These are phyloP conservation scores for Paracamarosporium sp. DNA, from an alignment of 2,329 filamentous ascomycete genomes.

Conservation along the genomic window DNA sequence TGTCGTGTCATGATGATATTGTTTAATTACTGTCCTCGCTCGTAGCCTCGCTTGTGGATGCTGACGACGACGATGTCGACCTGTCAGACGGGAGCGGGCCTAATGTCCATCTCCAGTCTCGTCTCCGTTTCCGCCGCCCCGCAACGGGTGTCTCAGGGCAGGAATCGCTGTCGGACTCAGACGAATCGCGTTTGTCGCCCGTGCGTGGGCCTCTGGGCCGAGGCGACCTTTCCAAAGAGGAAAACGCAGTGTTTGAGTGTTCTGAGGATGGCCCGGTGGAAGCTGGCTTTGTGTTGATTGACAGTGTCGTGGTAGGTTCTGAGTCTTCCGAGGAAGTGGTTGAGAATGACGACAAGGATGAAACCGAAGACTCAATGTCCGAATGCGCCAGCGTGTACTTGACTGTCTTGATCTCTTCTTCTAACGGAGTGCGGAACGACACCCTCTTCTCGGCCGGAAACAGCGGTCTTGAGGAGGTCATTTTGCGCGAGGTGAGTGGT, in stretches of 20 bases:
- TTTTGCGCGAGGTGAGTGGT: conserved; percentile 44
- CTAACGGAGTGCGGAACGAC: conserved; percentile 61
- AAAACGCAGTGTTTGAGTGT: conserved; percentile 18
- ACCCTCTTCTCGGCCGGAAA: conserved; percentile 66
- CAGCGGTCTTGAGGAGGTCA: conserved; percentile 51
- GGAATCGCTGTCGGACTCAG: conserved; percentile 57
- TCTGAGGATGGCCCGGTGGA: conserved; percentile 18
- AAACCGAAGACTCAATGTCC: conserved; percentile 57
- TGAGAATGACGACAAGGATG: conserved; percentile 35
- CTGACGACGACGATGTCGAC: conserved; percentile 25
- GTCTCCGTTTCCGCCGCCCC: conserved; percentile 58
- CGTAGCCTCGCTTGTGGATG: conserved; percentile 24
- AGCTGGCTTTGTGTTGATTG: conserved; percentile 11
- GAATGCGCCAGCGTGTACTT: conserved; percentile 63
- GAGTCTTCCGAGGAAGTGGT: conserved; percentile 20
- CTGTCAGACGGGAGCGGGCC: conserved; percentile 49
- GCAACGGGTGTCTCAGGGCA: conserved; percentile 61
- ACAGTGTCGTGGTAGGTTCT: conserved; percentile 19
- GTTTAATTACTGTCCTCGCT: conserved; percentile 39
- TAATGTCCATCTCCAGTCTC: conserved; percentile 66
- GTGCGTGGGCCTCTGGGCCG: conserved; percentile 32
- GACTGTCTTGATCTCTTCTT: conserved; percentile 65
- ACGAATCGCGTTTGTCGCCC: conserved; percentile 54
- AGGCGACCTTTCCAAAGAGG: conserved; percentile 33
- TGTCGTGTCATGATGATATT: background rate